A percentile compares a stretch with the other conserved stretches of the same genome.
phyloP scores from a whole-genome alignment of 306 rosid species.

The Mucuna pruriens region DNA sequence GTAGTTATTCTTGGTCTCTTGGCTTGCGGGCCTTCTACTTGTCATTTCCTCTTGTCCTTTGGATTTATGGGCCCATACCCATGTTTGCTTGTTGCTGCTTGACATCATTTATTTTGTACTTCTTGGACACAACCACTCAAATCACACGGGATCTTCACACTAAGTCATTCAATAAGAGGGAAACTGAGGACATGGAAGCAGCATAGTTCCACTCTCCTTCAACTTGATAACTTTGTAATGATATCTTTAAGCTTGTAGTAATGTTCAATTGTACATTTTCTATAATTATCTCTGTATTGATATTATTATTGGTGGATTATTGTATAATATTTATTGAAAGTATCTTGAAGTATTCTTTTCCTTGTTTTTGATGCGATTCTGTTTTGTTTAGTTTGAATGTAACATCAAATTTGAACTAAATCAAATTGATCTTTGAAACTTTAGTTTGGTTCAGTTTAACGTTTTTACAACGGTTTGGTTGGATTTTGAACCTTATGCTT shows the following conservation, averaged over 20 bases:
- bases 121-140: conserved; percentile 83
- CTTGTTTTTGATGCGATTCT: neutral
- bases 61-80: conserved; percentile 94
- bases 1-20: conserved; percentile 85
- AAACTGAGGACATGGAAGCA: conserved; percentile 42
- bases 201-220: conserved; percentile 30
- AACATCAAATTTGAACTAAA: no score
- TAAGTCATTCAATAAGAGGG: conserved; percentile 51
- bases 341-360: neutral
- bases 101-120: conserved; percentile 69
- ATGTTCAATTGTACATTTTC: conserved; percentile 16
- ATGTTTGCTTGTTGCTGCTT: conserved; percentile 76
- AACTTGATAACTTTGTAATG: conserved; percentile 19
- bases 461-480: no score
- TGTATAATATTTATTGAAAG: neutral
- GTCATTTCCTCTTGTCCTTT: conserved; percentile 85
- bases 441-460: no score
- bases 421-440: no score
- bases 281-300: conserved; percentile 3
- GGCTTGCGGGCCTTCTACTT: conserved; percentile 86
- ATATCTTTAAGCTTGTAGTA: neutral
- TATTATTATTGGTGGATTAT: neutral
- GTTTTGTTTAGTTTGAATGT: no score
- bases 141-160: conserved; percentile 76
- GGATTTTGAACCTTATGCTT: neutral